These are phyloP conservation scores for Balamuthia mandrillaris DNA, from an alignment of 208 protist species.

Conservation along the genomic window DNA sequence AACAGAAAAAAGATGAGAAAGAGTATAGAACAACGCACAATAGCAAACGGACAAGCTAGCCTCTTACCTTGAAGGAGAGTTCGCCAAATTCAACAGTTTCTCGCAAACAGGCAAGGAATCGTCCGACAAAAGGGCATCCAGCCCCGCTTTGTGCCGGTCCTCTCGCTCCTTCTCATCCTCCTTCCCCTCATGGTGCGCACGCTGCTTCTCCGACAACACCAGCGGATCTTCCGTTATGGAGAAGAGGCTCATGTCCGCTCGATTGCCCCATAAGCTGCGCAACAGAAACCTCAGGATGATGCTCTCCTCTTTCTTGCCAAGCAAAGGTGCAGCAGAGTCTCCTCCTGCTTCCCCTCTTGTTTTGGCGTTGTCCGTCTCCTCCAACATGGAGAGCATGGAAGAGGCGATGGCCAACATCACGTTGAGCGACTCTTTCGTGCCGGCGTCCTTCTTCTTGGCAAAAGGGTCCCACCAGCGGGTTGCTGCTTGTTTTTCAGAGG, in stretches of 20 bases:
- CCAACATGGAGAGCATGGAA: not conserved
- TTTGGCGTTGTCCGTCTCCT: too few relatives aligned
- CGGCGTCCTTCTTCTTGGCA: not conserved
- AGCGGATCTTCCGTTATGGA: conserved; percentile 2
- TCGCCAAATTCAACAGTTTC: too few relatives aligned
- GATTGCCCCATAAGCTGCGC: not conserved
- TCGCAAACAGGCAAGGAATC: too few relatives aligned
- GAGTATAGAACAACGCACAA: too few relatives aligned
- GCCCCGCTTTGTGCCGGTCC: too few relatives aligned
- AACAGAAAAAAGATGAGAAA: too few relatives aligned
- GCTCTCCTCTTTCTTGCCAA: not conserved
- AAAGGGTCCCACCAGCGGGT: not conserved
- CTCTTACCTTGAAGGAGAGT: too few relatives aligned
- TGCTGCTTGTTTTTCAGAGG: not conserved
- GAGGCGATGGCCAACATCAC: conserved; percentile 21
- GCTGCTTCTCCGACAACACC: too few relatives aligned
- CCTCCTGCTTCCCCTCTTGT: not conserved
- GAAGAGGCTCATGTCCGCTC: not conserved
- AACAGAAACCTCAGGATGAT: not conserved
- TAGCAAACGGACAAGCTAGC: too few relatives aligned
- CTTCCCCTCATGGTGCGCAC: too few relatives aligned
- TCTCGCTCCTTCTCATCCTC: too few relatives aligned
- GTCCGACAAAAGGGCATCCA: too few relatives aligned
- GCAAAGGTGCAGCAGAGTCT: not conserved
- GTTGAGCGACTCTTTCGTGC: conserved; percentile 3